Base-by-base conservation (phyloP, 2,329 filamentous ascomycete species). In the Alternaria angustiovoidea region DNA sequence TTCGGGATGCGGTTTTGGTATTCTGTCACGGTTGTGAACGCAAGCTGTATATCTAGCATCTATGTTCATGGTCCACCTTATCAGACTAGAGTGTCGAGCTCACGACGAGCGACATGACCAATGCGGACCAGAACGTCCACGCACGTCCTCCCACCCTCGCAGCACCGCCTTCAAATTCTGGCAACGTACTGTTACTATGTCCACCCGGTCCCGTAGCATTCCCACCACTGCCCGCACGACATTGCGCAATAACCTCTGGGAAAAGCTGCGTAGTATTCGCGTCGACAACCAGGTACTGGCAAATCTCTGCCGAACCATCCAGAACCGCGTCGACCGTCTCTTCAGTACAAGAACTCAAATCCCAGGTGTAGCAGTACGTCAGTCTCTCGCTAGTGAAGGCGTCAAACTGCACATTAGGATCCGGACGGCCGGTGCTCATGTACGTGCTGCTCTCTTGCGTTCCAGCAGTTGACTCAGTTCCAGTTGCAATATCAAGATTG, bases 401-500 rank as follows among this genome's bases (percentile, higher is more conserved):
- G 18, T 56, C 39, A 12, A 65, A 51, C 43, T 66, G 61, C 7
- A 66, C 61, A 42, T 69, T 54, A 3, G 67, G 61, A 24, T 62
- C 63, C 1, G 47, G 42, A 5, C 67, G 61, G 0, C 65, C 67
- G 1, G 47, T 49, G 41, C 57, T 66, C 30, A 51, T 66, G 38
- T 69, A 69, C 11, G 56, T 52, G 52, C 52, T 61, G 9, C 28
- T 51, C 5, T 55, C 51, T 3, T 51, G 39, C 14, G 28, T 52
- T 28, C 54, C 63, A 7, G 60, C 3, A 11, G 63, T 63, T 1
- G 63, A 63, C 28, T 63, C 49, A 1, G 56, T 65, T 11, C 84
- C 84, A 6, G 81, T 83, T 20, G 81, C 81, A 57, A 87, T 75
- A 55, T 85, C 82, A 28, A 74, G 66, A 18, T 80, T 78, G 6